Base-by-base conservation (phyloP, 306 rosid genomes). In the Cucumis melo region DNA sequence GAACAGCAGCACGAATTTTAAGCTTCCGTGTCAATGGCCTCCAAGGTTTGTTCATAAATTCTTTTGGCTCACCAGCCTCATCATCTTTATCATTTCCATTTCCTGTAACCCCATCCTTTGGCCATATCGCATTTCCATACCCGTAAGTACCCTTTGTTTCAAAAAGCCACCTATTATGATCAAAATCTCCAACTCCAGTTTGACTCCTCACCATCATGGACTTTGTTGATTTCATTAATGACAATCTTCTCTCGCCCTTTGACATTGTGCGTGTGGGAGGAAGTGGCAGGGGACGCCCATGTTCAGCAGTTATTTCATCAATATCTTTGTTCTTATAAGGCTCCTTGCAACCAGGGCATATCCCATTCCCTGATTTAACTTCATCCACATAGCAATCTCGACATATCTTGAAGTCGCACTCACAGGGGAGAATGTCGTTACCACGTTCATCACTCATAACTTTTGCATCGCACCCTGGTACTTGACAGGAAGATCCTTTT, bases 41-140 rank as follows among this genome's bases (percentile, higher is more conserved):
- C 98, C 98, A 93, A 6, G 93, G 98, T 80, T 88, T 89, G 80
- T 44, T 87, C 81, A 85, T 80, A 63, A 91, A 83, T 48, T 89
- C 96, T 11, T 84, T 80, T 73, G 97, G 92, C 63, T 89, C 96
- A 75, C 57, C 67, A 76, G 10, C 32, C 44, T 84, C 91, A 46
- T 87, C 90, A 6, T 74, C 8, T 50, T 72, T 27, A 78, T 82
- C 90, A 79, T 81, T 85, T 42, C 88, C 98, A 83, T 77, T 86
- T 76, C 89, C 90, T 13, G 82, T 81, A 58, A 84, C 89, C 16
- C 92, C 98, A 78, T 89, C 96, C 82, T 91, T 91, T 53, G 97
- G 94, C 98, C 98, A 93, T 67, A 93, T 86, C 77, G 97, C 98
- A 81, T 91, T 93, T n/a, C 97, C 98, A 87, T 93, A 93, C 17